Conservation (phyloP, 129 eudicot species). For the Heracleum sosnowskyi region DNA sequence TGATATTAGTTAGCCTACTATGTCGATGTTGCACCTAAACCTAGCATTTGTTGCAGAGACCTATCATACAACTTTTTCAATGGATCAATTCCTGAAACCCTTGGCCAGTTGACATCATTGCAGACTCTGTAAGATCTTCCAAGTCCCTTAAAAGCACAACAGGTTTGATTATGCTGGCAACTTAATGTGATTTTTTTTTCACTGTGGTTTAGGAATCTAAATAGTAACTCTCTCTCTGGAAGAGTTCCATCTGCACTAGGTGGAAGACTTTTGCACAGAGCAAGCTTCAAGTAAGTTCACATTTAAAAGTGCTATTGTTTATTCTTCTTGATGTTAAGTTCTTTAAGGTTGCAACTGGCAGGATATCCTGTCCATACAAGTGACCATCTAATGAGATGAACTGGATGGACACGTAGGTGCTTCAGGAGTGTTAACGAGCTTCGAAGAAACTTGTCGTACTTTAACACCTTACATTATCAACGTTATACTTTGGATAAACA, state of each 20-base stretch:
- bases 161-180: not conserved
- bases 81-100: constrained; percentile 89
- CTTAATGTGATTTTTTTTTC: not conserved
- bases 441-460: not conserved
- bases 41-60: constrained; percentile 52
- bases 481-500: not conserved
- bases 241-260: constrained; percentile 86
- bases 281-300: constrained; percentile 87
- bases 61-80: constrained; percentile 80
- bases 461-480: not conserved
- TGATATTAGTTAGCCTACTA: not conserved
- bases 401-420: not conserved
- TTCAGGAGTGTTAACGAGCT: not conserved
- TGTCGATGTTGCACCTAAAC: constrained; percentile 4
- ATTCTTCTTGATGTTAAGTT: not conserved
- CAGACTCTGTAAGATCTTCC: constrained; percentile 58
- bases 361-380: not conserved
- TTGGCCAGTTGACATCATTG: constrained; percentile 74
- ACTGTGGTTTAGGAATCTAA: constrained; percentile 60
- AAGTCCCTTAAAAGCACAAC: not conserved
- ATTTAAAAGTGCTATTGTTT: not conserved
- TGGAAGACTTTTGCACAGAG: constrained; percentile 94
- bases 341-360: not conserved
- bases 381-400: not conserved
- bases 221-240: constrained; percentile 87